Percentiles rank a stretch among this genome's conserved stretches.
Conservation (phyloP, 1,284 basidiomycete species). For the Cutaneotrichosporon spelunceum region DNA sequence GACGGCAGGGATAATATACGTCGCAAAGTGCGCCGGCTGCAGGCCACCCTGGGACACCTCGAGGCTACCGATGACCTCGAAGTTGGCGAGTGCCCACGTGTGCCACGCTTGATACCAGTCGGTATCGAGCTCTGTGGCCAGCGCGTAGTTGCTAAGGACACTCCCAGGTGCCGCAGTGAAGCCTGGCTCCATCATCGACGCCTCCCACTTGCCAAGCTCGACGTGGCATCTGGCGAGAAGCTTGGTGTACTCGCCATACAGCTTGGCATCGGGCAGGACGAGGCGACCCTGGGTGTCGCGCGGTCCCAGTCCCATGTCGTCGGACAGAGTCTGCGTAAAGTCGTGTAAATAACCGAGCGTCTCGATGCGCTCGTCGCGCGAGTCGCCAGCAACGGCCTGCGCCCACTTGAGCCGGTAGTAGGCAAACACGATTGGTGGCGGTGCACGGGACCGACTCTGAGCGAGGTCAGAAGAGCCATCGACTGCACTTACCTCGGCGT, state of each 20-base stretch:
- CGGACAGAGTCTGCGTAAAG: constrained; percentile 72
- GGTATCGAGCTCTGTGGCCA: constrained; percentile 88
- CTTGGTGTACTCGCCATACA: constrained; percentile 71
- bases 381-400: constrained; percentile 55
- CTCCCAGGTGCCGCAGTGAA: constrained; percentile 66
- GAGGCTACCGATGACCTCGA: constrained; percentile 84
- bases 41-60: constrained; percentile 70
- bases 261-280: constrained; percentile 59
- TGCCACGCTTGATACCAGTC: constrained; percentile 99
- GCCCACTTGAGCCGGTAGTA: constrained; percentile 98
- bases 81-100: constrained; percentile 96
- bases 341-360: constrained; percentile 80
- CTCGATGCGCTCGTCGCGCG: constrained; percentile 53
- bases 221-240: constrained; percentile 95
- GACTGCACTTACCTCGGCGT: constrained; percentile 37
- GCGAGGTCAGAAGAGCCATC: constrained; percentile 1
- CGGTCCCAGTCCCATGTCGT: constrained; percentile 69
- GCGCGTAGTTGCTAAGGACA: constrained; percentile 78
- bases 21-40: constrained; percentile 68
- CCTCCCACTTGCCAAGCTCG: constrained; percentile 95
- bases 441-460: constrained; percentile 67
- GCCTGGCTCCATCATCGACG: constrained; percentile 60
- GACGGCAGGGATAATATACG: constrained; percentile 91
- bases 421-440: constrained; percentile 94
- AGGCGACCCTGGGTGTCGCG: constrained; percentile 49